phyloP scores from a whole-genome alignment of 495 filamentous ascomycete species.

The Lophiostoma macrostomum region DNA sequence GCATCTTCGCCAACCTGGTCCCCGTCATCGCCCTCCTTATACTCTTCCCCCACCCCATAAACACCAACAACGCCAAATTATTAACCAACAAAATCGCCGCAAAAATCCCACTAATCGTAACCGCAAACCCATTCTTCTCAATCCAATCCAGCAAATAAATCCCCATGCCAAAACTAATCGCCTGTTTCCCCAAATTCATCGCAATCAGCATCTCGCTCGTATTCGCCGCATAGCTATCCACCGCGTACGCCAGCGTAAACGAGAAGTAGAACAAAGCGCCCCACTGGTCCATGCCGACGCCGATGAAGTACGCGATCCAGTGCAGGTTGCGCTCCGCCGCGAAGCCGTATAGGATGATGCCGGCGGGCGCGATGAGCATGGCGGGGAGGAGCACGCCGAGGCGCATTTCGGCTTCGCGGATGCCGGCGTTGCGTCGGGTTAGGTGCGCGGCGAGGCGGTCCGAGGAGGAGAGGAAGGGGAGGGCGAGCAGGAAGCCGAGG shows the following conservation, averaged over 20 bases:
- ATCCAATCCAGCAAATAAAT: constrained; percentile 59
- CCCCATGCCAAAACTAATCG: constrained; percentile 61
- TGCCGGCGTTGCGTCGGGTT: constrained; percentile 52
- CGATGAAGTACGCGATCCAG: constrained; percentile 56
- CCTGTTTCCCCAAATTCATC: constrained; percentile 67
- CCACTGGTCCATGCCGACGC: constrained; percentile 53
- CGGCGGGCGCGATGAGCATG: constrained; percentile 54
- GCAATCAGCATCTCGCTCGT: constrained; percentile 63
- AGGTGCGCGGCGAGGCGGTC: constrained; percentile 56
- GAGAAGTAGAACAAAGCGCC: constrained; percentile 57
- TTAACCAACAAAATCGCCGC: constrained; percentile 53
- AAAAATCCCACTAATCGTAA: constrained; percentile 59
- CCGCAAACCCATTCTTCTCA: constrained; percentile 52
- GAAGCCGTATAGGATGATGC: constrained; percentile 55
- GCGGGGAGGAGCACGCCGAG: constrained; percentile 54
- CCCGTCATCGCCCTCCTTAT: constrained; percentile 50
- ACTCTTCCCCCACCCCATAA: constrained; percentile 57
- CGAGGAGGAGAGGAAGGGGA: constrained; percentile 56
- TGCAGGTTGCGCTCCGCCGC: constrained; percentile 53
- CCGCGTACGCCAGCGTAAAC: constrained; percentile 59
- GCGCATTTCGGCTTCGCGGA: constrained; percentile 63
- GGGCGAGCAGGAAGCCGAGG: constrained; percentile 52
- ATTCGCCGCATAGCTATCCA: constrained; percentile 58
- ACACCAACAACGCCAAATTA: constrained; percentile 53
- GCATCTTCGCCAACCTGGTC: constrained; percentile 54